Conservation (phyloP, 208 protist species). For the Trypanosoma melophagium region DNA sequence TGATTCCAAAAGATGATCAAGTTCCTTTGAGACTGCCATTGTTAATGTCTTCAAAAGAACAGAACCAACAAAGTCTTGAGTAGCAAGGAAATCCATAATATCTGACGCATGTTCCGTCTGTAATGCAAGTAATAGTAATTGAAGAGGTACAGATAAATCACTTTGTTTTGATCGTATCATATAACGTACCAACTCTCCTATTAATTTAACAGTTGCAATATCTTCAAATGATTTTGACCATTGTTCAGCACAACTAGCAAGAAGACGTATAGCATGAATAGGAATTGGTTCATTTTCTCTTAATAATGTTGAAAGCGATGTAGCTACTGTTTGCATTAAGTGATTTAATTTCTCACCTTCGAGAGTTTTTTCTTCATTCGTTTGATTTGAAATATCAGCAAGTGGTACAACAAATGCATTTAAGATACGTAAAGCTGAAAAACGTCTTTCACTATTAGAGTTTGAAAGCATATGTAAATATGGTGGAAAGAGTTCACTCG, state of each 20-base stretch:
- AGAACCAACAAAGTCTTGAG: constrained; percentile 45
- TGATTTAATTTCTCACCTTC: constrained; percentile 40
- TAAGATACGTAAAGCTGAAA: constrained; percentile 73
- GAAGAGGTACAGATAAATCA: constrained; percentile 24
- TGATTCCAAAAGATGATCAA: constrained; percentile 29
- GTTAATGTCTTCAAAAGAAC: constrained; percentile 48
- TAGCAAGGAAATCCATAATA: constrained; percentile 35
- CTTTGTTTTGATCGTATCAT: constrained; percentile 30
- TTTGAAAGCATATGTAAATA: constrained; percentile 68
- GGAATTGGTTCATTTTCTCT: constrained; percentile 79
- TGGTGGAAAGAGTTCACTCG: constrained; percentile 45
- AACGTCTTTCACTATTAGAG: constrained; percentile 50
- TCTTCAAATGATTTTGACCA: constrained; percentile 34
- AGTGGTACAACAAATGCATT: constrained; percentile 60
- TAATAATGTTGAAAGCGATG: constrained; percentile 54
- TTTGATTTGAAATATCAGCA: constrained; percentile 8
- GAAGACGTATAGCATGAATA: constrained; percentile 78
- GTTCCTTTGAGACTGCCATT: constrained; percentile 31
- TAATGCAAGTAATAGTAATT: constrained; percentile 24
- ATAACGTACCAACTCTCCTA: constrained; percentile 28
- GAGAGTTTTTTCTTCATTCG: constrained; percentile 1
- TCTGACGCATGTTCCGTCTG: constrained; percentile 26
- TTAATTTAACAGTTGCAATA: constrained; percentile 37
- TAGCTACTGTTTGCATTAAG: constrained; percentile 25
- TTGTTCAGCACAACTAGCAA: constrained; percentile 67